Evolutionary conservation across 139 green algal genomes (phyloP).

Genomic region (Chlorella vulgaris): DNA sequence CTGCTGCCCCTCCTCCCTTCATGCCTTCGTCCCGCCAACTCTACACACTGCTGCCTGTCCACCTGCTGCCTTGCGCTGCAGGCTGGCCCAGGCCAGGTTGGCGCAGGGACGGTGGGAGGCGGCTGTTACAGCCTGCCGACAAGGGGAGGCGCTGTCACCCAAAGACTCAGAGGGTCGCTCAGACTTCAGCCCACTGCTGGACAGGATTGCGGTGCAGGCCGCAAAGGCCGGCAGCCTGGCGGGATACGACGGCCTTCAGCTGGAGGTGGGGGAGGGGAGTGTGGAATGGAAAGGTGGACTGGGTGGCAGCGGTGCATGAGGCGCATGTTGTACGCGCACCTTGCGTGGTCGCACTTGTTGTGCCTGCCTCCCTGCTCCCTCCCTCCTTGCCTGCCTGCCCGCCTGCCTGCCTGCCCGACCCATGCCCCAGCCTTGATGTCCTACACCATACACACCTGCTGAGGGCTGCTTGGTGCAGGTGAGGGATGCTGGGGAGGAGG

Average conservation of each 20-base stretch:
- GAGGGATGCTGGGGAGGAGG: constrained; percentile 64
- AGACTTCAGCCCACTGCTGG: constrained; percentile 59
- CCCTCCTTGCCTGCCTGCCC: too few relatives aligned
- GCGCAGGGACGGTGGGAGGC: constrained; percentile 29
- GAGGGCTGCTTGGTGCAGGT: too few relatives aligned
- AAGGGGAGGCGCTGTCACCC: constrained; percentile 33
- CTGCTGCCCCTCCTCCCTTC: too few relatives aligned
- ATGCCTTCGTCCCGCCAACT: too few relatives aligned
- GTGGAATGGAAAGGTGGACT: neutral
- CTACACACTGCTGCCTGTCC: too few relatives aligned
- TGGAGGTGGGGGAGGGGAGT: constrained; percentile 47
- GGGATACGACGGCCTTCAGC: constrained; percentile 56
- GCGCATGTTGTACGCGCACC: too few relatives aligned
- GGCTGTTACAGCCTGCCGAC: constrained; percentile 31
- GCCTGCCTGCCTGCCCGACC: too few relatives aligned
- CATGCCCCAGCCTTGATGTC: too few relatives aligned
- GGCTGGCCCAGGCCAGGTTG: constrained; percentile 49
- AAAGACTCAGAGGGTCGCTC: constrained; percentile 20
- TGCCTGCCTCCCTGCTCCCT: too few relatives aligned
- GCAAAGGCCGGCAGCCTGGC: constrained; percentile 44
- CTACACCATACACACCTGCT: too few relatives aligned
- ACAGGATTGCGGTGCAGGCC: constrained; percentile 55
- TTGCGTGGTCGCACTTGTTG: too few relatives aligned
- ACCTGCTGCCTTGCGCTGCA: neutral
- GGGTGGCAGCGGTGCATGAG: neutral